Conservation (phyloP, 2,329 filamentous ascomycete genomes). For the Leptosphaerulina australis region DNA sequence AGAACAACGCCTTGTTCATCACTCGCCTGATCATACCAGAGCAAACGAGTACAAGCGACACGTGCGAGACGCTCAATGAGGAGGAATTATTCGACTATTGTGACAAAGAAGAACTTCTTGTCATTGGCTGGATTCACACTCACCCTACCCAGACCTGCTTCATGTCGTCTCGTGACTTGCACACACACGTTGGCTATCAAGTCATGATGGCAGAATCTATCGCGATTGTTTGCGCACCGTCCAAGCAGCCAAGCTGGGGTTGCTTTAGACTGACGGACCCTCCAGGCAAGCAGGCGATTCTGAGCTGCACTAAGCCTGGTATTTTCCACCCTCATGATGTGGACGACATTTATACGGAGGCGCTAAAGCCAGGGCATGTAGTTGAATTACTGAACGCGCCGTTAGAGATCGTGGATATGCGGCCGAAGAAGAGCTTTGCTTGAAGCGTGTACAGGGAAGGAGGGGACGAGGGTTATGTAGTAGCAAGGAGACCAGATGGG, state of each 20-base stretch:
- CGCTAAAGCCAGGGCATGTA: slow-evolving; percentile 64
- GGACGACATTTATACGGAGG: slow-evolving; percentile 78
- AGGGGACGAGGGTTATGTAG: background rate
- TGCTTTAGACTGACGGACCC: slow-evolving; percentile 94
- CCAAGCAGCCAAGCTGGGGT: slow-evolving; percentile 80
- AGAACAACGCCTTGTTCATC: slow-evolving; percentile 93
- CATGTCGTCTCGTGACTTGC: slow-evolving; percentile 91
- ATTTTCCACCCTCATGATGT: slow-evolving; percentile 82
- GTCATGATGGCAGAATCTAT: slow-evolving; percentile 96
- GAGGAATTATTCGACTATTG: slow-evolving; percentile 86
- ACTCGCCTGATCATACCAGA: slow-evolving; percentile 87
- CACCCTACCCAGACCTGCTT: slow-evolving; percentile 97
- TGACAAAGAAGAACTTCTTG: slow-evolving; percentile 79
- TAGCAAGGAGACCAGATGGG: background rate
- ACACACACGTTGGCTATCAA: slow-evolving; percentile 94
- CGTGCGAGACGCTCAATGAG: slow-evolving; percentile 92
- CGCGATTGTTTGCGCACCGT: slow-evolving; percentile 93
- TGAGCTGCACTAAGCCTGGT: slow-evolving; percentile 76
- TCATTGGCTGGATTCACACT: slow-evolving; percentile 97
- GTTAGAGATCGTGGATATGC: slow-evolving; percentile 70
- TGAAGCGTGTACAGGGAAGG: background rate
- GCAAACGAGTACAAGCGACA: slow-evolving; percentile 87
- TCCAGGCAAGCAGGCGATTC: slow-evolving; percentile 83
- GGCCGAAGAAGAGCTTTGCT: slow-evolving; percentile 35
- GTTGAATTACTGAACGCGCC: slow-evolving; percentile 62